A percentile compares a stretch with the other conserved stretches of the same genome.
Evolutionary conservation across 768 basidiomycete genomes (phyloP).

Genomic region (Gloeopeniophorella convolvens): DNA sequence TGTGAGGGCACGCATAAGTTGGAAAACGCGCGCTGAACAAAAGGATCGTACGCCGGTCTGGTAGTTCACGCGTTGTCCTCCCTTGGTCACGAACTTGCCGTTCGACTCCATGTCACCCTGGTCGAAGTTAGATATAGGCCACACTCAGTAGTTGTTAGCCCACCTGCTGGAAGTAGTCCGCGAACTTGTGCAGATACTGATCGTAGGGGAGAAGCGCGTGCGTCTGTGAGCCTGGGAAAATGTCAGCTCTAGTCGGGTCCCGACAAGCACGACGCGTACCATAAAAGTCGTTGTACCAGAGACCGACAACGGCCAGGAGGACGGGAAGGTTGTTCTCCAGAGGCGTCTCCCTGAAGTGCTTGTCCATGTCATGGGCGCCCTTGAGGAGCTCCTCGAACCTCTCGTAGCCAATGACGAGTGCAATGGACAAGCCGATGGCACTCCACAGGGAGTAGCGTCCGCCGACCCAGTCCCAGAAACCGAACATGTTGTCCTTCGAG

Average conservation of each 20-base stretch:
- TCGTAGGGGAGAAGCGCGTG: conserved; percentile 95
- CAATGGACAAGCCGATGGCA: conserved; percentile 94
- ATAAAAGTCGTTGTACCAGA: conserved; percentile 99
- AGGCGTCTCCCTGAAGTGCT: conserved; percentile 86
- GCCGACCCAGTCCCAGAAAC: conserved; percentile 99
- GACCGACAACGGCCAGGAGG: conserved; percentile 78
- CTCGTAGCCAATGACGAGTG: conserved; percentile 86
- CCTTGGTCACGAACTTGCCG: conserved; percentile 94
- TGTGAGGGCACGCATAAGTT: conserved; percentile 26
- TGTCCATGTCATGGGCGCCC: conserved; percentile 97
- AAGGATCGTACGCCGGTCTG: conserved; percentile 80
- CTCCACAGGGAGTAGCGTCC: conserved; percentile 98
- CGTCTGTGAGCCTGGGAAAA: conserved; percentile 71
- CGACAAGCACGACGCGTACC: conserved; percentile 29
- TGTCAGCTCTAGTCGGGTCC: not conserved
- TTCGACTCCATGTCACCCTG: conserved; percentile 99
- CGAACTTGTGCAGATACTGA: conserved; percentile 98
- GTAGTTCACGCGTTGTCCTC: conserved; percentile 87
- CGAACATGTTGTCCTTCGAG: conserved; percentile 90
- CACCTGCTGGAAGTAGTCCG: conserved; percentile 98
- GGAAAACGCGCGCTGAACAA: not conserved
- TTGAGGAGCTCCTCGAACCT: conserved; percentile 86
- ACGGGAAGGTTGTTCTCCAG: conserved; percentile 91
- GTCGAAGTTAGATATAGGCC: not conserved
- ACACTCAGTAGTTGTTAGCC: not conserved